Evolutionary conservation across 768 basidiomycete species (phyloP).

Genomic region (Gelatoporia subvermispora): DNA sequence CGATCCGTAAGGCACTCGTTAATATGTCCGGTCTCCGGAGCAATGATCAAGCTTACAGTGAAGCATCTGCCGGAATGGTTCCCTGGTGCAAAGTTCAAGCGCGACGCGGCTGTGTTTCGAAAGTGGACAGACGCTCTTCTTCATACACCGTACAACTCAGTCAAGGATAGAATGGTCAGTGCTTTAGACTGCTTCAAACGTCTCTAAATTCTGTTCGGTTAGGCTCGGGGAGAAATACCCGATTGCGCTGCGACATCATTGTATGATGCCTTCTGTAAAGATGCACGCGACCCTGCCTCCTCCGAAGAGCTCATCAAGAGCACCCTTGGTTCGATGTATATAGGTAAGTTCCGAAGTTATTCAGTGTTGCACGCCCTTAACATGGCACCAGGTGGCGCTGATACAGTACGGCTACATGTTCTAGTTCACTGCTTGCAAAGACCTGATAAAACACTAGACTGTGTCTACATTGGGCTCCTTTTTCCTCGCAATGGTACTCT

Average conservation of each 20-base stretch:
- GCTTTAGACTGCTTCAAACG: too few relatives aligned
- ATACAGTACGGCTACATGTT: conserved; percentile 10
- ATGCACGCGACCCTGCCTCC: conserved; percentile 5
- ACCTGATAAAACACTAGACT: conserved; percentile 5
- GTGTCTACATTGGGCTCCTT: conserved; percentile 21
- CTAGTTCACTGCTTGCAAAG: neutral
- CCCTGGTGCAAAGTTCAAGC: conserved; percentile 23
- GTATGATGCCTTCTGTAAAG: neutral
- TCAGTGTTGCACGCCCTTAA: neutral
- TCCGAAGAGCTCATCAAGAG: conserved; percentile 14
- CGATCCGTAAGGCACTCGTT: conserved; percentile 20
- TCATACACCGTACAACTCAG: conserved; percentile 18
- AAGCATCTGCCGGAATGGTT: conserved; percentile 21
- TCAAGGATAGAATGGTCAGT: conserved; percentile 17
- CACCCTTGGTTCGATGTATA: conserved; percentile 14
- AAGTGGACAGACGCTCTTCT: conserved; percentile 13
- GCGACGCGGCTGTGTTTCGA: conserved; percentile 14
- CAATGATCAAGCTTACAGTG: conserved; percentile 4
- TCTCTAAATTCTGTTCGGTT: too few relatives aligned
- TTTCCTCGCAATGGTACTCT: conserved; percentile 28
- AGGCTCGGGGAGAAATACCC: neutral
- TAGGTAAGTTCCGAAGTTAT: conserved; percentile 8
- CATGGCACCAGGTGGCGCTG: conserved; percentile 10
- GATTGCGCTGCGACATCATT: neutral
- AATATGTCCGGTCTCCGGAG: neutral